A percentile compares a stretch with the other conserved stretches of the same genome.
Conservation (phyloP, 2,329 filamentous ascomycete species). For the Cyphellophora europaea region DNA sequence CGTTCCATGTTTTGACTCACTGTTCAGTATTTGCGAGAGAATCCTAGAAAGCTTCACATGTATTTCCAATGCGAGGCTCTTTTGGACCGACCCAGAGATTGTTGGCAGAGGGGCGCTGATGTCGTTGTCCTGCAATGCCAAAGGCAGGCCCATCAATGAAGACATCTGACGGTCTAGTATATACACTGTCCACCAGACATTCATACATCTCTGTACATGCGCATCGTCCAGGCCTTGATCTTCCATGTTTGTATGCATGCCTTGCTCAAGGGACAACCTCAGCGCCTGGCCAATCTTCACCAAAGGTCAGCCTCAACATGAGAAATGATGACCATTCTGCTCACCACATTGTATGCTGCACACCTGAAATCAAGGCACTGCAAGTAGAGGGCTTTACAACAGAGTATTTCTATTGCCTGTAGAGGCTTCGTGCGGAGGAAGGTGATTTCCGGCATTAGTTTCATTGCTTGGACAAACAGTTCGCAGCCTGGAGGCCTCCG, state of each 20-base stretch:
- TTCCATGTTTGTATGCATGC: slow-evolving; percentile 46
- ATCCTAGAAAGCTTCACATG: slow-evolving; percentile 38
- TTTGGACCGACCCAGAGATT: slow-evolving; percentile 30
- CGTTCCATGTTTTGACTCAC: slow-evolving; percentile 26
- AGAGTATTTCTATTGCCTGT: slow-evolving; percentile 40
- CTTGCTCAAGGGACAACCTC: slow-evolving; percentile 39
- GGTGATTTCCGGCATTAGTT: slow-evolving; percentile 33
- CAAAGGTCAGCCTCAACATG: too few relatives aligned
- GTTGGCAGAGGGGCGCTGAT: slow-evolving; percentile 38
- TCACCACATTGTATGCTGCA: slow-evolving; percentile 37
- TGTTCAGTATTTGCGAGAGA: slow-evolving; percentile 35
- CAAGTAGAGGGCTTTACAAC: slow-evolving; percentile 43
- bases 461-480: slow-evolving; percentile 36
- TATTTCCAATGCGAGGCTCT: slow-evolving; percentile 31
- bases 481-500: slow-evolving; percentile 38
- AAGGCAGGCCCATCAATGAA: slow-evolving; percentile 43
- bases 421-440: slow-evolving; percentile 34
- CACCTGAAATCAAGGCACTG: slow-evolving; percentile 42
- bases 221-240: slow-evolving; percentile 30
- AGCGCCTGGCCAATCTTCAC: slow-evolving; percentile 42
- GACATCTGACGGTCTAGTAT: slow-evolving; percentile 46
- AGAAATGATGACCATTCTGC: slow-evolving; percentile 7
- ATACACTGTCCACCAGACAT: slow-evolving; percentile 47
- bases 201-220: slow-evolving; percentile 37
- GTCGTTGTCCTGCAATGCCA: slow-evolving; percentile 42